A percentile compares a stretch with the other conserved stretches of the same genome.
Conservation (phyloP, 108 stramenopile genomes). For the Fragilaria radians region DNA sequence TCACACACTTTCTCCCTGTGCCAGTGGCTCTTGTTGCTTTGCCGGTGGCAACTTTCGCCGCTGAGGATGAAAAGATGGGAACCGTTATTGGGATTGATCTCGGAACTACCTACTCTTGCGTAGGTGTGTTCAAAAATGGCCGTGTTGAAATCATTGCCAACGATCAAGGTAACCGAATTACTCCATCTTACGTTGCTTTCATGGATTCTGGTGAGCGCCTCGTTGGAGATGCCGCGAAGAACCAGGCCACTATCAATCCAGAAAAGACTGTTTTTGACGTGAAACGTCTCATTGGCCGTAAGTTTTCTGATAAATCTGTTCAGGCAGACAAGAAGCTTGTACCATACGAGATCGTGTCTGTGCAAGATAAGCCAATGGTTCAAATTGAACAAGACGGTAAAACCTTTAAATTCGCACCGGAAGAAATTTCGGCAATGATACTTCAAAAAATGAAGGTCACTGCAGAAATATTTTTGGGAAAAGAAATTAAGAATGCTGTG, state of each 20-base stretch:
- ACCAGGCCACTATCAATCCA: conserved; percentile 94
- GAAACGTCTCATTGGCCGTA: conserved; percentile 96
- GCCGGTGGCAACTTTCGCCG: too few relatives aligned
- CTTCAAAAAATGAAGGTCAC: conserved; percentile 89
- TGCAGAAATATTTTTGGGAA: conserved; percentile 88
- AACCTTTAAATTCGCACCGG: conserved; percentile 68
- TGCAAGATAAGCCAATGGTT: conserved; percentile 80
- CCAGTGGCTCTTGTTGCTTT: too few relatives aligned
- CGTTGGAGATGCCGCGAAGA: conserved; percentile 94
- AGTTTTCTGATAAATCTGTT: conserved; percentile 79
- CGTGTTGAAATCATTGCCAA: conserved; percentile 97
- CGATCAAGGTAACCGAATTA: conserved; percentile 93
- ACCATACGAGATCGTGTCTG: conserved; percentile 80
- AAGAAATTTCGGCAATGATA: conserved; percentile 96
- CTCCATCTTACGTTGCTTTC: conserved; percentile 89
- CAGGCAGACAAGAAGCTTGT: conserved; percentile 90
- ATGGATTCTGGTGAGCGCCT: conserved; percentile 66
- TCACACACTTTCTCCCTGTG: too few relatives aligned
- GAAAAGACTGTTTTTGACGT: conserved; percentile 95
- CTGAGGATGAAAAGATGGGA: too few relatives aligned
- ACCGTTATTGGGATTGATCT: conserved; percentile 79
- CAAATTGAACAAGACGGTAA: conserved; percentile 46
- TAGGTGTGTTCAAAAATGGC: conserved; percentile 94
- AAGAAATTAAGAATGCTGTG: conserved; percentile 80
- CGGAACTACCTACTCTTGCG: conserved; percentile 96